Base-by-base conservation (phyloP, 306 rosid species). In the Dryas alaskensis region DNA sequence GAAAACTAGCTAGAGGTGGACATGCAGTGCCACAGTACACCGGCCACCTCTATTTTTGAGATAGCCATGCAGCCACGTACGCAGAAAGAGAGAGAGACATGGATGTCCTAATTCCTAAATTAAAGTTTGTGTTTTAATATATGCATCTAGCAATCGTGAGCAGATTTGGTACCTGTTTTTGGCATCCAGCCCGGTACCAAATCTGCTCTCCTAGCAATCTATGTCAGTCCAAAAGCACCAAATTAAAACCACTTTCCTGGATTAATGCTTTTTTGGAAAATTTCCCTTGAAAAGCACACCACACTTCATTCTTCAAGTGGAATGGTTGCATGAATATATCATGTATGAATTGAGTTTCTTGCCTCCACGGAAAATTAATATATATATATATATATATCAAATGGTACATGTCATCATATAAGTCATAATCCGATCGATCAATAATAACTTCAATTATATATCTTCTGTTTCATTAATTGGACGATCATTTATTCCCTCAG, bases 61-160 rank as follows among this genome's bases (percentile, higher is more conserved):
- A 58, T 27, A 25, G 31, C 7, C 10, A 46, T 57, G 55, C 45
- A 72, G 44, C 75, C 67, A 72, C 75, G n/a, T 13, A 45, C 5
- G 9, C 75, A 25, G 7, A 45, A 3, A 58, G 16, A 17, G 7
- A 31, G 37, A 31, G 37, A 31, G 37, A 31, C 37, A 31, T 31
- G 2, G 37, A 22, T 22, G 22, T 22, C 22, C 22, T 22, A 22
- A 22, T 22, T 22, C 22, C 22, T 22, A 22, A 22, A 31, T 31
- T 31, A 31, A 31, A 31, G 37, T 31, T 31, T 31, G 37, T 31
- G 37, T 31, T 31, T 1, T 31, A 22, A 22, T 22, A 22, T 22
- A 22, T 22, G 22, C 22, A 22, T 22, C 22, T 22, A 22, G 22
- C 22, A 22, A 22, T 22, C 22, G 22, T 22, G 22, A 22, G 22